These are phyloP conservation scores for Peribolospora kevripleyi DNA, from an alignment of 768 basidiomycete species.

Conservation along the genomic window DNA sequence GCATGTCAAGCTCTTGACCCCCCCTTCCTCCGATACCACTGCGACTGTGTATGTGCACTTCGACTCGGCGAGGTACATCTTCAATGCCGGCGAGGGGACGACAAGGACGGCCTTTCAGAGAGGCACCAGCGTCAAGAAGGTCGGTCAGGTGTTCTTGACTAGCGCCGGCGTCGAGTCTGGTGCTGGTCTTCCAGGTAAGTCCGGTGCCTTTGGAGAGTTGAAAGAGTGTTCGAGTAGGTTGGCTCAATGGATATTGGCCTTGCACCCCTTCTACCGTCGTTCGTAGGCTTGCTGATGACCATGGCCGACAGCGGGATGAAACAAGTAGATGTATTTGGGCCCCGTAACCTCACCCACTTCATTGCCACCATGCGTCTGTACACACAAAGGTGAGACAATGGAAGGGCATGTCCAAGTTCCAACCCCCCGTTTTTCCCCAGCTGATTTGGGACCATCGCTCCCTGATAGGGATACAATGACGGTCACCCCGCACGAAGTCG, in stretches of 20 bases:
- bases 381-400: conserved; percentile 32
- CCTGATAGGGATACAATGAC: too few relatives aligned
- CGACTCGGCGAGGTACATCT: conserved; percentile 56
- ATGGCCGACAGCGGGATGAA: conserved; percentile 44
- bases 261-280: neutral
- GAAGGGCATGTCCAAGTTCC: neutral
- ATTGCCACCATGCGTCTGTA: conserved; percentile 47
- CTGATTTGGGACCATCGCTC: too few relatives aligned
- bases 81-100: conserved; percentile 66
- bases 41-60: conserved; percentile 52
- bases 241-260: neutral
- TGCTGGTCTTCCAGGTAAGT: conserved; percentile 49
- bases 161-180: conserved; percentile 33
- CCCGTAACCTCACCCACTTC: conserved; percentile 43
- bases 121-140: conserved; percentile 37
- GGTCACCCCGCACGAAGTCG: too few relatives aligned
- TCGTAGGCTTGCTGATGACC: conserved; percentile 48
- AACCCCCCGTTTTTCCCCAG: too few relatives aligned
- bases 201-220: neutral
- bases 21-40: conserved; percentile 38
- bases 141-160: conserved; percentile 48
- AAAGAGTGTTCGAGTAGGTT: neutral
- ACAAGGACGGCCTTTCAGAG: conserved; percentile 49
- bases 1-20: neutral
- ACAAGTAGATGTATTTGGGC: conserved; percentile 41